phyloP scores from a whole-genome alignment of 768 basidiomycete genomes.

The Lactifluus echinatus region DNA sequence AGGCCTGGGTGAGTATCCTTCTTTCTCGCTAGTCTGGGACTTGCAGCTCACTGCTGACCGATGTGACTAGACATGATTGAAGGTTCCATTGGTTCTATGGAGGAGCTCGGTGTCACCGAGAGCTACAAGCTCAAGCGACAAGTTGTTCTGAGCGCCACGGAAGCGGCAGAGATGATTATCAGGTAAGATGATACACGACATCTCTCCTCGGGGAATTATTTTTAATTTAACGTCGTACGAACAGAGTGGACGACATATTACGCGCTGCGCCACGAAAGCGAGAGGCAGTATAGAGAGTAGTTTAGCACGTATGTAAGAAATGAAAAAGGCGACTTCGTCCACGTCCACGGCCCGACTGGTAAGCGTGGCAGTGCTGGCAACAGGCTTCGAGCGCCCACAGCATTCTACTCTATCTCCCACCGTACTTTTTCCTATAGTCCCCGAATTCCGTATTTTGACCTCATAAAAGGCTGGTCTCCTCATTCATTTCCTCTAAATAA shows the following conservation, averaged over 20 bases:
- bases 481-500: constrained; percentile 6
- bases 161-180: constrained; percentile 98
- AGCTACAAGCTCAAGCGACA: constrained; percentile 96
- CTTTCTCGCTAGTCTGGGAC: background rate
- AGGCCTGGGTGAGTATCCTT: constrained; percentile 62
- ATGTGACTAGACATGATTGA: constrained; percentile 69
- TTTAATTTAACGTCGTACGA: background rate
- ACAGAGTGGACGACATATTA: constrained; percentile 87
- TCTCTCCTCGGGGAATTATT: background rate
- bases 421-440: constrained; percentile 7
- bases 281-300: constrained; percentile 52
- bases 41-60: background rate
- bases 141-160: constrained; percentile 88
- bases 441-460: background rate
- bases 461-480: background rate
- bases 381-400: background rate
- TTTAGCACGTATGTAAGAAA: background rate
- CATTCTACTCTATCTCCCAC: background rate
- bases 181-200: constrained; percentile 50
- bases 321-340: background rate
- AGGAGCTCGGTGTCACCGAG: constrained; percentile 81
- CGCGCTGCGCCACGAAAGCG: constrained; percentile 77
- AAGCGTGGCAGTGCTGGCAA: constrained; percentile 10
- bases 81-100: constrained; percentile 84
- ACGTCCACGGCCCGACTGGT: background rate